phyloP scores from a whole-genome alignment of 2,329 filamentous ascomycete species.

The Coleophoma crateriformis region DNA sequence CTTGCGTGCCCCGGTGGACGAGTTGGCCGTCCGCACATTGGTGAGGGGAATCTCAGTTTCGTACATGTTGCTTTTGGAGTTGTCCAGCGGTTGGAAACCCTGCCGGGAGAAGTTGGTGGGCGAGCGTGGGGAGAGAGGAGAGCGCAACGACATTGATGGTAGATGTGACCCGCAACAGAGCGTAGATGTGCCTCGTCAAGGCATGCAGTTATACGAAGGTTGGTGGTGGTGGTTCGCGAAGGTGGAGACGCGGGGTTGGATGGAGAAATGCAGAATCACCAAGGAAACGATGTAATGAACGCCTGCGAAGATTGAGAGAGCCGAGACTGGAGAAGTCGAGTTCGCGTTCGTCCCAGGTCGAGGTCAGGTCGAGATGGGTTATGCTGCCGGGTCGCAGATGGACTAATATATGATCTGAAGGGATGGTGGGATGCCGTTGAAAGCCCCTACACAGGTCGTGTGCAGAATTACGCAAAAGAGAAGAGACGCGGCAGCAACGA shows the following conservation, averaged over 20 bases:
- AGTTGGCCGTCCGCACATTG: constrained; percentile 48
- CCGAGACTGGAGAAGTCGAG: no score
- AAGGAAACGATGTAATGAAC: background rate
- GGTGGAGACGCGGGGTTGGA: constrained; percentile 2
- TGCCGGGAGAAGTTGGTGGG: constrained; percentile 16
- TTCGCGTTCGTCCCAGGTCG: no score
- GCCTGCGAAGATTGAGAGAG: no score
- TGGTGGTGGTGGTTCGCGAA: background rate
- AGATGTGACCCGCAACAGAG: background rate
- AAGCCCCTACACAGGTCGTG: no score
- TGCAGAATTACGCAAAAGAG: no score
- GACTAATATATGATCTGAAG: background rate
- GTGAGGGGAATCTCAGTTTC: constrained; percentile 46
- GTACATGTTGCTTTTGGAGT: constrained; percentile 12
- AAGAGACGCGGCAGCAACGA: no score
- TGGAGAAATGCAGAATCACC: background rate
- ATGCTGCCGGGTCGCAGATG: background rate
- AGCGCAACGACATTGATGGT: constrained; percentile 9
- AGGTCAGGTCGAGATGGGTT: background rate
- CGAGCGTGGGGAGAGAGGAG: constrained; percentile 16
- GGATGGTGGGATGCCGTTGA: no score
- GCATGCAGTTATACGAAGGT: background rate
- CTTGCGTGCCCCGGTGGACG: constrained; percentile 49
- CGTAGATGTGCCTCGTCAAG: background rate
- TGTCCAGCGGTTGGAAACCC: constrained; percentile 20